Evolutionary conservation across 257 asterid species (phyloP), one percentile per base, ranked within the genome.

Genomic region (Nyctanthes arbortristis): DNA sequence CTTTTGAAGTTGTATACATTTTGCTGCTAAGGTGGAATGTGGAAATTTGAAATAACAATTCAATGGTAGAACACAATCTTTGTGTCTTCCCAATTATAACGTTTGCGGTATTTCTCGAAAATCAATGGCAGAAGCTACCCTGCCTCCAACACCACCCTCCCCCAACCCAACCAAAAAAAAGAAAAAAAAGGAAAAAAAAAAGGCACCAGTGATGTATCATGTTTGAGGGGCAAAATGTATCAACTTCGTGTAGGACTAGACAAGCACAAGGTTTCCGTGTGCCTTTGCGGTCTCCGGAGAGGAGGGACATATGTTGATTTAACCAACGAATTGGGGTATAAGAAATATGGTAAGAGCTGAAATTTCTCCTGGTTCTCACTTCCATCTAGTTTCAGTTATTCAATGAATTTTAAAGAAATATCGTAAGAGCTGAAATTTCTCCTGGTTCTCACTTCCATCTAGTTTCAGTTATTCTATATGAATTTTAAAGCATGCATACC

Each of bases 201-300:
- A n/a, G n/a, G n/a, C n/a, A n/a, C n/a, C n/a, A n/a, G n/a, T n/a
- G n/a, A n/a, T n/a, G n/a, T n/a, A n/a, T n/a, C n/a, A n/a, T n/a
- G n/a, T n/a, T n/a, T n/a, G n/a, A n/a, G n/a, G n/a, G n/a, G n/a
- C n/a, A n/a, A n/a, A n/a, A n/a, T n/a, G n/a, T n/a, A n/a, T n/a
- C n/a, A 82, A 73, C 87, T 79, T 54, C 87, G 78, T 12, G 72
- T 69, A 20, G 87, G 82, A 73, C 84, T 84, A 14, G 87, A 82
- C 65, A 84, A 79, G 64, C 87, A 79, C 6, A 84, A 82, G 62
- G 87, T 82, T 31, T 78, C 40, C 7, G 87, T 82, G 61, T 82
- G 87, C 55, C 87, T 82, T n/a, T 84, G 82, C 67, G 82, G 40
- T 79, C 87, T 39, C 80, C 87, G 80, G 80, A 73, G 81, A 5